phyloP scores from a whole-genome alignment of 2,329 filamentous ascomycete species.

The Orbilia javanica region DNA sequence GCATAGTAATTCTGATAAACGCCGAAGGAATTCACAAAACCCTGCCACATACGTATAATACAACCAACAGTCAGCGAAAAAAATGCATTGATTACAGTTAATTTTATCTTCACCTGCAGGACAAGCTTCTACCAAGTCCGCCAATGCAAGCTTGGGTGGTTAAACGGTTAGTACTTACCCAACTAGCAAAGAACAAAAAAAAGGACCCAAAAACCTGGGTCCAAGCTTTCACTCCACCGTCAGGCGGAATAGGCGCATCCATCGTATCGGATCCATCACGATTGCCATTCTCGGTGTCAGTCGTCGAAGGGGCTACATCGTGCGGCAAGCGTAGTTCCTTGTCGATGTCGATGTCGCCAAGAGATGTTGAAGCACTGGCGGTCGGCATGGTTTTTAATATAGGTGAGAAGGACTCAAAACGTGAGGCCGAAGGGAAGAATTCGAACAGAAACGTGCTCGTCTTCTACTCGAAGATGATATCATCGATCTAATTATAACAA shows the following conservation, averaged over 20 bases:
- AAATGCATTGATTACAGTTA: no score
- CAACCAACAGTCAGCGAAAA: not conserved
- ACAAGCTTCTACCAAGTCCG: slow-evolving; percentile 16
- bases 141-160: not conserved
- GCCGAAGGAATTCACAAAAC: slow-evolving; percentile 66
- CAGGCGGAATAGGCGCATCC: slow-evolving; percentile 59
- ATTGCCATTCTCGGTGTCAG: slow-evolving; percentile 13
- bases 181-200: slow-evolving; percentile 72
- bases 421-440: not conserved
- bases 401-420: not conserved
- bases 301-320: not conserved
- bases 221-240: slow-evolving; percentile 72
- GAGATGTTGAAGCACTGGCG: slow-evolving; percentile 34
- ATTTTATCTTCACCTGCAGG: not conserved
- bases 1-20: slow-evolving; percentile 68
- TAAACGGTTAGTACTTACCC: slow-evolving; percentile 64
- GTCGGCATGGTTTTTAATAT: slow-evolving; percentile 24
- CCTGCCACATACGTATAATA: no score
- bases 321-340: slow-evolving; percentile 26
- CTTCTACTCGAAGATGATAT: not conserved
- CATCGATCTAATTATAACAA: no score
- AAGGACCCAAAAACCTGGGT: slow-evolving; percentile 70
- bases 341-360: slow-evolving; percentile 40
- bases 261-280: not conserved
- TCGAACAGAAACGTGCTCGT: not conserved